Conservation (phyloP, 192 early-diverging fungal genomes). For the Gamsiella multidivaricata region DNA sequence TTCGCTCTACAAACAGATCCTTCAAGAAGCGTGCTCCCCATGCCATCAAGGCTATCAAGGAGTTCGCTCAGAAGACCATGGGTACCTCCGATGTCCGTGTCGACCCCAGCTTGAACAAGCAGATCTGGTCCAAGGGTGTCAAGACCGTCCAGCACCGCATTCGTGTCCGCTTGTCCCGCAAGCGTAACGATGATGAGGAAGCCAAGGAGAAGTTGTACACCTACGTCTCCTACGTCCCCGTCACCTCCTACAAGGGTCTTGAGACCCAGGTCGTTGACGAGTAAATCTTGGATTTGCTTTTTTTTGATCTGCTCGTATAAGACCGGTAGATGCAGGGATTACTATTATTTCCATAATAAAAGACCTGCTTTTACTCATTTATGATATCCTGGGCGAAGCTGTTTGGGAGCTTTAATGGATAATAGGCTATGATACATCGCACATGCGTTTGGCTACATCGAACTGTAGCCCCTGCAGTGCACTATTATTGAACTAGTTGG, state of each 20-base stretch:
- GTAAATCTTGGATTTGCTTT: constrained; percentile 25
- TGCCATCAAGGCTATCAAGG: constrained; percentile 93
- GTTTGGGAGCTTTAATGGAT: not conserved
- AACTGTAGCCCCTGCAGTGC: no score
- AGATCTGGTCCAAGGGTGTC: constrained; percentile 93
- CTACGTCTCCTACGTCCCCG: constrained; percentile 88
- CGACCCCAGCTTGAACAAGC: constrained; percentile 95
- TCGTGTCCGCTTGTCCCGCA: constrained; percentile 93
- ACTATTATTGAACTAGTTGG: not conserved
- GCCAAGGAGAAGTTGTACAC: constrained; percentile 99
- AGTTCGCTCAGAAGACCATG: constrained; percentile 94
- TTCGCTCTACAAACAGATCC: constrained; percentile 58
- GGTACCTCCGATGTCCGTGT: constrained; percentile 97
- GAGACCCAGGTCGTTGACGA: constrained; percentile 77
- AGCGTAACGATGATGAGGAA: constrained; percentile 97
- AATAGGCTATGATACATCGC: no score
- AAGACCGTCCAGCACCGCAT: constrained; percentile 96
- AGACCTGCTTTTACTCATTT: not conserved
- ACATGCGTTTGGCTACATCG: no score
- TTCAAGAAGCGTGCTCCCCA: constrained; percentile 99
- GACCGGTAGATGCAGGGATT: not conserved
- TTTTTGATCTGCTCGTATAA: constrained; percentile 4
- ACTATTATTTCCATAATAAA: not conserved
- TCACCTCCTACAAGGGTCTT: constrained; percentile 91
- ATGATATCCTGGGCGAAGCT: not conserved